Evolutionary conservation across 2,329 filamentous ascomycete genomes (phyloP), one percentile per base, ranked within the genome.

Genomic region (Blumeriella jaapii): DNA sequence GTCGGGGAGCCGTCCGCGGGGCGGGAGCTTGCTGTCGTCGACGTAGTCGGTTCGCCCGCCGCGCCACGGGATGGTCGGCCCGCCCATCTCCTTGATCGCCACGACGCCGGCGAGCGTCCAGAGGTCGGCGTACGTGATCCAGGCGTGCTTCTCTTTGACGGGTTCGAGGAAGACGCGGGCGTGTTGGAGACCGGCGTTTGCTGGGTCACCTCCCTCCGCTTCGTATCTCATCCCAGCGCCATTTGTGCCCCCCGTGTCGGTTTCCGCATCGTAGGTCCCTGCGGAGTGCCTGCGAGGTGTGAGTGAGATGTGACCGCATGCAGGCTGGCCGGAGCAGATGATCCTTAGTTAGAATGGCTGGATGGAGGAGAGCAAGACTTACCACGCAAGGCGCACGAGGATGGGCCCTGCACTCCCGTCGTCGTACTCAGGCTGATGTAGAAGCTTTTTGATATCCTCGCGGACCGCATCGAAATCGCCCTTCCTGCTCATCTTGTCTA

Each of bases 141-240:
- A 78, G 2, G 69, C 62, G 51, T 76, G 67, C 29, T 62, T 61
- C 13, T 56, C 55, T 52, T 78, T 78, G 42, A 78, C 55, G 5
- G 73, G 69, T 48, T 78, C 73, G 40, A 79, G 65, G 55, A 78
- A 78, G 17, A 70, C 66, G 11, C 73, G 70, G 14, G 71, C 74
- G 52, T 77, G 65, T 47, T 78, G 69, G 7, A 78, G 65, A 12
- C 74, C 74, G 3, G 73, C 72, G 55, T 78, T 78, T 37, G 74
- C 70, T 4, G 73, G 72, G 51, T 78, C 73, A 41, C 71, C 73
- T 39, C 71, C 72, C 58, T 78, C 74, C 15, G 63, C 58, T 58
- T 77, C 72, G 52, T 76, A 78, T 20, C 74, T 64, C 74, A 78
- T 78, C 12, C 72, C 73, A 0, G 74, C 74, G 40, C 74, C 74